These are phyloP conservation scores for Lentinula detonsa DNA, from an alignment of 768 basidiomycete genomes.

Conservation along the genomic window DNA sequence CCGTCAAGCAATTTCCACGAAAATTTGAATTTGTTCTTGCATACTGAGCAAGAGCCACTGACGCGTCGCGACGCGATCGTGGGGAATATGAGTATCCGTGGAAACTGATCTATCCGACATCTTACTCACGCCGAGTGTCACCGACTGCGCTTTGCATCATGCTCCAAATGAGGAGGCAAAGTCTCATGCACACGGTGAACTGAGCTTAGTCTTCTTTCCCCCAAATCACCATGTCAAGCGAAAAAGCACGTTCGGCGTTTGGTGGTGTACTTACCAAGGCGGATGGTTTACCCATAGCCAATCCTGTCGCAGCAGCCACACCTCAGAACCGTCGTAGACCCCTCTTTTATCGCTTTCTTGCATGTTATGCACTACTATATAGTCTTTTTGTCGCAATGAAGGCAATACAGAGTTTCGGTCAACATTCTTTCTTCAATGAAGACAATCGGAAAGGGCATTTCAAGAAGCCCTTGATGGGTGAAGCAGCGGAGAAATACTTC, in stretches of 20 bases:
- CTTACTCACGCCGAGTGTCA: too few relatives aligned
- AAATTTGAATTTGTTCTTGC: too few relatives aligned
- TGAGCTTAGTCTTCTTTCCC: too few relatives aligned
- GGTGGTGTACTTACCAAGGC: neutral
- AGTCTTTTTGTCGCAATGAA: neutral
- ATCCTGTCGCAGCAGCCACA: neutral
- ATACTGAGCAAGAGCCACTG: too few relatives aligned
- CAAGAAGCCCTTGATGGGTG: neutral
- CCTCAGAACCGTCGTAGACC: neutral
- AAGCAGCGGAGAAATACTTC: constrained; percentile 4
- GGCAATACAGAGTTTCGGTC: neutral
- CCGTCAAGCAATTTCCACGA: too few relatives aligned
- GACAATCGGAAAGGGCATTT: neutral
- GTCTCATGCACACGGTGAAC: neutral
- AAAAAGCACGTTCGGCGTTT: neutral
- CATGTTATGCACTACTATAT: neutral
- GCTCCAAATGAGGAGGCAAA: neutral
- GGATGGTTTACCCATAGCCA: neutral
- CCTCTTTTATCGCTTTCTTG: neutral
- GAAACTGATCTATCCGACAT: neutral
- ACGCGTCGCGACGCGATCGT: too few relatives aligned
- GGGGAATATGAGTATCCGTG: neutral
- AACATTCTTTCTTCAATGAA: neutral
- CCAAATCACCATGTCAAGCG: constrained; percentile 1
- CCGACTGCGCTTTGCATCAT: neutral